phyloP scores from a whole-genome alignment of 441 rosid species.

The Iberis amara region DNA sequence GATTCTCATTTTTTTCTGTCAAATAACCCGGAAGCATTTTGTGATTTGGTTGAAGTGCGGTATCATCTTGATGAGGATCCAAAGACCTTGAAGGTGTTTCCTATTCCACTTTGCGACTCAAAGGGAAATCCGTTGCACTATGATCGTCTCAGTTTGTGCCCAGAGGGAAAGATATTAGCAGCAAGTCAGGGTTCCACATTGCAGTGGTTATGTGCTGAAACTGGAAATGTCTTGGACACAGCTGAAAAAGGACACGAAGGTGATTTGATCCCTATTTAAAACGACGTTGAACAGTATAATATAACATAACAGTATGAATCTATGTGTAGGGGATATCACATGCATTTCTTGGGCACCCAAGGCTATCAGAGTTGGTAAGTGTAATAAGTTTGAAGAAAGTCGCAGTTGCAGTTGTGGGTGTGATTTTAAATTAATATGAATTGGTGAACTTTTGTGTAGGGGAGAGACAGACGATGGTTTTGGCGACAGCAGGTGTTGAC shows the following conservation, averaged over 20 bases:
- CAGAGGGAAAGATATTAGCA: constrained; percentile 84
- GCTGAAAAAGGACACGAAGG: constrained; percentile 93
- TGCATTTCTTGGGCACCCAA: constrained; percentile 76
- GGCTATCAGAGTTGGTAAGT: constrained; percentile 59
- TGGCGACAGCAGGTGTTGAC: constrained; percentile 76
- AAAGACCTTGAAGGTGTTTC: constrained; percentile 79
- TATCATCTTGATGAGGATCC: constrained; percentile 98
- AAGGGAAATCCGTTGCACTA: constrained; percentile 61
- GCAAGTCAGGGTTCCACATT: constrained; percentile 68
- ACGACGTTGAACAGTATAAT: neutral
- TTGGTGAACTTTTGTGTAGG: constrained; percentile 37
- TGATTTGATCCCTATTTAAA: constrained; percentile 23
- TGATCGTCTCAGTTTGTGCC: constrained; percentile 75
- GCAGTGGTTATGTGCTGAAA: constrained; percentile 85
- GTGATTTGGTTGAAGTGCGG: constrained; percentile 57
- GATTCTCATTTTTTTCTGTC: constrained; percentile 5
- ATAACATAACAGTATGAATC: constrained; percentile 1
- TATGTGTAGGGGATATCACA: constrained; percentile 70
- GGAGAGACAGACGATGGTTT: constrained; percentile 38
- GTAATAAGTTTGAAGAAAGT: constrained; percentile 4
- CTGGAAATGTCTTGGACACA: constrained; percentile 74
- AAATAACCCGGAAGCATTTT: constrained; percentile 14
- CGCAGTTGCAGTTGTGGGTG: neutral
- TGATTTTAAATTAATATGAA: constrained; percentile 4
- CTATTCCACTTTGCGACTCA: constrained; percentile 70